Percentiles rank a stretch among this genome's conserved stretches.
Conservation (phyloP, 1,284 basidiomycete species). For the Rhodotorula sp. region DNA sequence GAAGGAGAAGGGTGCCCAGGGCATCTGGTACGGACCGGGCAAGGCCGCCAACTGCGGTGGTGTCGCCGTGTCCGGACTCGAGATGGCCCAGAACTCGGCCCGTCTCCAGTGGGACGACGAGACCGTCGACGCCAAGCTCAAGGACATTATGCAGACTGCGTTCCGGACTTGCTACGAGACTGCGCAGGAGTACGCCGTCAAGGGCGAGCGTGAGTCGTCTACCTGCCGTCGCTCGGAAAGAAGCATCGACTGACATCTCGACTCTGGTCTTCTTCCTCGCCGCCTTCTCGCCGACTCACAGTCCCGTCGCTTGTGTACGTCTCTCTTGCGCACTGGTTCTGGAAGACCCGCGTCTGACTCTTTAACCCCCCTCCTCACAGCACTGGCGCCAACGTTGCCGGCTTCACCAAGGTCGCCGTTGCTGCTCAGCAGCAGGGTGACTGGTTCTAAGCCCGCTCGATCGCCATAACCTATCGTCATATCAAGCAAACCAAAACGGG, state of each 20-base stretch:
- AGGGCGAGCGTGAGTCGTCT: slow-evolving; percentile 51
- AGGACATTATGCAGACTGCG: slow-evolving; percentile 72
- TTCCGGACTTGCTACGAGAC: slow-evolving; percentile 60
- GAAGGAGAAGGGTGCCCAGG: slow-evolving; percentile 50
- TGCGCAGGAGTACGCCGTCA: slow-evolving; percentile 63
- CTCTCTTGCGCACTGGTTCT: too few relatives aligned
- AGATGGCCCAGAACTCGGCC: slow-evolving; percentile 77
- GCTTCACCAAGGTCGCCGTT: slow-evolving; percentile 65
- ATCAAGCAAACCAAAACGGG: background rate
- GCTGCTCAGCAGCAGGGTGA: slow-evolving; percentile 56
- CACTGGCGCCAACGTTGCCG: slow-evolving; percentile 72
- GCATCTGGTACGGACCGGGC: slow-evolving; percentile 69
- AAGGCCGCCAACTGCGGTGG: slow-evolving; percentile 63
- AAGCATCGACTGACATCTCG: too few relatives aligned
- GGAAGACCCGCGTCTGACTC: too few relatives aligned
- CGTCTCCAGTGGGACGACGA: slow-evolving; percentile 59
- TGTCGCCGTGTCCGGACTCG: slow-evolving; percentile 64
- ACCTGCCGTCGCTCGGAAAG: too few relatives aligned
- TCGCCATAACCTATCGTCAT: background rate
- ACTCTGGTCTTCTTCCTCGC: background rate
- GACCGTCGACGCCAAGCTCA: slow-evolving; percentile 70
- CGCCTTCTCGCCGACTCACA: slow-evolving; percentile 48
- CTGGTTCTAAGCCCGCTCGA: slow-evolving; percentile 8
- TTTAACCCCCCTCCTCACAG: slow-evolving; percentile 47
- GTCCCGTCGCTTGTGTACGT: slow-evolving; percentile 45